A percentile compares a stretch with the other conserved stretches of the same genome.
phyloP scores from a whole-genome alignment of 768 basidiomycete genomes.

The Trichaptum fuscoviolaceum region DNA sequence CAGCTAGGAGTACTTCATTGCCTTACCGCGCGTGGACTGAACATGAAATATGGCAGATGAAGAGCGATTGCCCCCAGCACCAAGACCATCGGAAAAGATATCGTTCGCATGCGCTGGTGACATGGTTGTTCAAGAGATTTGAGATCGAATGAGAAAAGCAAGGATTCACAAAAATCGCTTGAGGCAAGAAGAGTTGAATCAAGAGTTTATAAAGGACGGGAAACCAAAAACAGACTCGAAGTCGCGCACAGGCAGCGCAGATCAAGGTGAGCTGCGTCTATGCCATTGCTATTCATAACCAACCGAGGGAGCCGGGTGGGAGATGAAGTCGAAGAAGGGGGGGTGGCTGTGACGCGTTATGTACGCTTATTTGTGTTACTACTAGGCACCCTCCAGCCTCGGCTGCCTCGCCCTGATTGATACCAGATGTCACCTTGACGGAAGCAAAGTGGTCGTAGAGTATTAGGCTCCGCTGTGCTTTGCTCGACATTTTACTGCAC shows the following conservation, averaged over 20 bases:
- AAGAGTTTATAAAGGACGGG: neutral
- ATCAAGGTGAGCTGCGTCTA: neutral
- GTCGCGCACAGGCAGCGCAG: neutral
- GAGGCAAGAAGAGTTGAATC: neutral
- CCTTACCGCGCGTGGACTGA: neutral
- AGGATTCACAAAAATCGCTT: neutral
- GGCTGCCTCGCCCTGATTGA: too few species aligned
- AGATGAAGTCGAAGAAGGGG: neutral
- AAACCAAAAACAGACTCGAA: neutral
- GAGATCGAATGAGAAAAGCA: neutral
- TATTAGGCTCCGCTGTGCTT: too few species aligned
- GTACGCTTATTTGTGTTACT: neutral
- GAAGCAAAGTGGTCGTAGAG: too few species aligned
- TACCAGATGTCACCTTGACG: too few species aligned
- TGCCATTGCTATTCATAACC: slow-evolving; percentile 1
- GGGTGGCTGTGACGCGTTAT: neutral
- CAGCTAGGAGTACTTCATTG: neutral
- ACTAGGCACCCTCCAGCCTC: too few species aligned
- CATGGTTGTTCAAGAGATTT: neutral
- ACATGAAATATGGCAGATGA: neutral
- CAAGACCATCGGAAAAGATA: neutral
- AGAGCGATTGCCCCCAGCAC: neutral
- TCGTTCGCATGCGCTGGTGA: neutral
- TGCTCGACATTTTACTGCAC: too few species aligned
- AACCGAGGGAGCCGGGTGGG: neutral